Evolutionary conservation across 1,284 basidiomycete genomes (phyloP), one percentile per base, ranked within the genome.

Genomic region (Spongispora temasekensis): DNA sequence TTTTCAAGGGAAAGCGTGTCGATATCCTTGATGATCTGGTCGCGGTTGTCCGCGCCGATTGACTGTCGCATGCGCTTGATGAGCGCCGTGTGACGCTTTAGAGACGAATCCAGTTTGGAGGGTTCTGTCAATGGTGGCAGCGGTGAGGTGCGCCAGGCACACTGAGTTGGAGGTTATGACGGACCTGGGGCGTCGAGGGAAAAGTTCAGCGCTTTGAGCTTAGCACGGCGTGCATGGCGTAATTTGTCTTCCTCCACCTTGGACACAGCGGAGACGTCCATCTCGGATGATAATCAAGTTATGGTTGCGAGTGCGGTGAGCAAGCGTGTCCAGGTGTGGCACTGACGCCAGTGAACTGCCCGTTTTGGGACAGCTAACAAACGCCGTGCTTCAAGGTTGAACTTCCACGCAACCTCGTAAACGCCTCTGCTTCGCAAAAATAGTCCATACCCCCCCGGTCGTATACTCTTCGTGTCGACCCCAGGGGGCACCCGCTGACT

Each of bases 11-110:
- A 90, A 52, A 99, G 83, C 0, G 88, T 83, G 62, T 93, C 89
- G 64, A 97, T 88, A 70, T 99, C 97, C 76, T 96, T 97, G 70
- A 96, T 78, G 61, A 97, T 86, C 68, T 91, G 88, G 65, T 95
- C 93, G 56, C 86, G 86, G 71, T 92, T 88, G 64, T 94, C 93
- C 31, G 81, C 71, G 54, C 90, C 89, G 68, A 95, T 80, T 34
- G 91, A 92, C 71, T 88, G 91, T 40, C 89, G 85, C 69, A 97
- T 89, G 37, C 92, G 88, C 76, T 96, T 98, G 65, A 97, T 93
- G 64, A 97, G 84, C 2, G 94, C 93, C 1, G 94, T 97, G 75
- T 98, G 95, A 25, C 93, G 89, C 77, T 95, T 98, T 61, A 98
- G 78, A 37, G 95, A 97, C 3, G 95, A 94, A 74, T 98, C 95